Evolutionary conservation across 192 early-diverging fungal species (phyloP), one percentile per base, ranked within the genome.

Genomic region (Hyaloraphidium curvatum): DNA sequence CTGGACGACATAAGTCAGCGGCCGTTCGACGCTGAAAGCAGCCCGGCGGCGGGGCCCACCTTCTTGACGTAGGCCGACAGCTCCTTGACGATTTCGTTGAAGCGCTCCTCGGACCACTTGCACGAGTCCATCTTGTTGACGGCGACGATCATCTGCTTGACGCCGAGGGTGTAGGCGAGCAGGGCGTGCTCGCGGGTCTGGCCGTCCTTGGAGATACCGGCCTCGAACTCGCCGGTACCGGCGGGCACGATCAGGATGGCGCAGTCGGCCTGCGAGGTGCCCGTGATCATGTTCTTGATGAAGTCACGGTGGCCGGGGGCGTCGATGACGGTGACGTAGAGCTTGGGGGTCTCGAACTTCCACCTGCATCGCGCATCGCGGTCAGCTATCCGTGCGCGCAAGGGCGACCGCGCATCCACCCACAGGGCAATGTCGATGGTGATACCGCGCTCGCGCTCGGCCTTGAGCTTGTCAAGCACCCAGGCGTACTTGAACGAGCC

Each of bases 51-150:
- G n/a, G 9, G 9, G 13, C 11, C 11, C 25, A 50, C 13, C 81
- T 90, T 88, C 84, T 91, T 91, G 81, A 92, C 83, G 79, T 91
- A 90, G 72, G 69, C 72, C 65, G 83, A 76, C 55, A 91, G 80
- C 70, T 93, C 92, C 79, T 93, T 91, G 72, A 84, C 75, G 72
- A 92, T 92, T 75, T 93, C 91, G 59, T 80, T 74, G 82, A 83
- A 94, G 68, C 93, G 90, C 63, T 77, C 86, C 75, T 92, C 79
- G 67, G 77, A 82, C 79, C 82, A 97, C 72, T 85, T 81, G 80
- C 82, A 81, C 68, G 93, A 78, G 83, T 97, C 93, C 90, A 97
- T 97, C 84, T 97, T 97, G 89, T 97, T 97, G 74, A 97, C 81
- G 68, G 86, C 90, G 60, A 97, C 90, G 58, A 97, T 90, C 68